A percentile compares a stretch with the other conserved stretches of the same genome.
These are phyloP conservation scores for Phytophthora citrophthora DNA, from an alignment of 352 stramenopile species.

Conservation along the genomic window DNA sequence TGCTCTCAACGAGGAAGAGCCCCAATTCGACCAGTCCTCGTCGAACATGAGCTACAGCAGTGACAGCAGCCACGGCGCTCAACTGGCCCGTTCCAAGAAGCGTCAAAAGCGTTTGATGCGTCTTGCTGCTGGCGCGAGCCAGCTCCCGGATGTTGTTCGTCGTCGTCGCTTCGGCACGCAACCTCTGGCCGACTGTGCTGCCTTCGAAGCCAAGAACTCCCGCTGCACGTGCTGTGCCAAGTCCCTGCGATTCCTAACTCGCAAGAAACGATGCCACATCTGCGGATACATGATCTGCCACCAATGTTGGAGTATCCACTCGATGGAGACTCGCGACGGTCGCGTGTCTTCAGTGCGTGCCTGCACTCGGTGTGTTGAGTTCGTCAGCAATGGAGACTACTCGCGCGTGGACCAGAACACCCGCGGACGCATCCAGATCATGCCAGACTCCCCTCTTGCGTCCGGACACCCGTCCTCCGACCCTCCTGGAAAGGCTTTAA, in stretches of 20 bases:
- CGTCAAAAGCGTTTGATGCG: conserved; percentile 45
- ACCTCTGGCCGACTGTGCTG: conserved; percentile 50
- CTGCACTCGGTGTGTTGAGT: conserved; percentile 58
- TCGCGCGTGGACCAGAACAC: conserved; percentile 39
- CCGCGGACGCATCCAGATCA: conserved; percentile 29
- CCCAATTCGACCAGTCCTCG: conserved; percentile 32
- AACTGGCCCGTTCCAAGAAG: conserved; percentile 32
- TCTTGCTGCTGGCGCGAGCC: conserved; percentile 41
- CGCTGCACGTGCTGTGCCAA: conserved; percentile 67
- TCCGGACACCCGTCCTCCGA: conserved; percentile 15
- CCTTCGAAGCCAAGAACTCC: conserved; percentile 55
- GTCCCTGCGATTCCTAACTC: conserved; percentile 39
- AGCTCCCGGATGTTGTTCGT: conserved; percentile 55
- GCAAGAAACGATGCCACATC: conserved; percentile 48
- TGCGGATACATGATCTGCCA: conserved; percentile 51
- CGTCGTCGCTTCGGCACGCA: conserved; percentile 65
- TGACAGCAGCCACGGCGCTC: conserved; percentile 15
- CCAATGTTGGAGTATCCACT: conserved; percentile 46
- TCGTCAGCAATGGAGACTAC: conserved; percentile 63
- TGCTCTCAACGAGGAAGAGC: conserved; percentile 14
- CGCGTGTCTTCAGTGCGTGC: conserved; percentile 48
- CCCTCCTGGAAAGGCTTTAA: conserved; percentile 31
- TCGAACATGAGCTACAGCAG: conserved; percentile 27
- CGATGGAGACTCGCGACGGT: conserved; percentile 37
- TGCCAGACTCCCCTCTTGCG: conserved; percentile 16